These are phyloP conservation scores for Penicillium steckii DNA, from an alignment of 495 filamentous ascomycete genomes.

Conservation along the genomic window DNA sequence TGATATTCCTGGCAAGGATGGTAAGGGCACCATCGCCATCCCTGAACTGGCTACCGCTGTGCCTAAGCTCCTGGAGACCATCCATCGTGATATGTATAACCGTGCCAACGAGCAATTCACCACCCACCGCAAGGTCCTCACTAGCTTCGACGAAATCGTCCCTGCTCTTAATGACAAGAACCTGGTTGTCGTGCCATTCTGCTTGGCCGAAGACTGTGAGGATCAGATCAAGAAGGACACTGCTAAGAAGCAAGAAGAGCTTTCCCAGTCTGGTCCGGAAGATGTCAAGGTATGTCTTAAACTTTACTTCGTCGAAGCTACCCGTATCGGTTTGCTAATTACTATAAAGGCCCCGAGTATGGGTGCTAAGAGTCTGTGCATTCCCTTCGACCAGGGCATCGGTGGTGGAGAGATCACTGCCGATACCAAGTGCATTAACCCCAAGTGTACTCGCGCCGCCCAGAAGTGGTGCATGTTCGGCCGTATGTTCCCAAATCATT, in stretches of 20 bases:
- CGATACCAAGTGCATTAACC: slow-evolving; percentile 86
- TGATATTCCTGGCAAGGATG: slow-evolving; percentile 66
- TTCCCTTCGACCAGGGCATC: slow-evolving; percentile 93
- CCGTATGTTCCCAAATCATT: slow-evolving; percentile 38
- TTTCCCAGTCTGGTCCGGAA: slow-evolving; percentile 57
- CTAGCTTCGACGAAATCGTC: slow-evolving; percentile 84
- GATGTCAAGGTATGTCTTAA: slow-evolving; percentile 49
- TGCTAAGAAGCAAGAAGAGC: slow-evolving; percentile 65
- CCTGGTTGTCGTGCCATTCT: slow-evolving; percentile 83
- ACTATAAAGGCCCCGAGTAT: slow-evolving; percentile 69
- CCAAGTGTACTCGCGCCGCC: slow-evolving; percentile 70
- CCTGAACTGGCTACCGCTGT: slow-evolving; percentile 66
- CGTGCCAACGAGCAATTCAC: slow-evolving; percentile 76
- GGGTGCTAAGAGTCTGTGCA: slow-evolving; percentile 97
- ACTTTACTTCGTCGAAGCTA: too few relatives aligned
- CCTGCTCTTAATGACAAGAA: slow-evolving; percentile 90
- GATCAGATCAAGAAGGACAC: slow-evolving; percentile 91
- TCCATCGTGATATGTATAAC: slow-evolving; percentile 82
- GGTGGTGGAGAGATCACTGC: slow-evolving; percentile 61
- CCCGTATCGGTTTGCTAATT: too few relatives aligned
- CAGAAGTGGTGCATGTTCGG: slow-evolving; percentile 89
- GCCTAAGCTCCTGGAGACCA: slow-evolving; percentile 78
- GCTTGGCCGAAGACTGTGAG: slow-evolving; percentile 79
- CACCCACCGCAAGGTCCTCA: slow-evolving; percentile 75
- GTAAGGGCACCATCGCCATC: slow-evolving; percentile 72